A percentile compares a stretch with the other conserved stretches of the same genome.
phyloP scores from a whole-genome alignment of 306 rosid species.

The Cyamopsis tetragonoloba region DNA sequence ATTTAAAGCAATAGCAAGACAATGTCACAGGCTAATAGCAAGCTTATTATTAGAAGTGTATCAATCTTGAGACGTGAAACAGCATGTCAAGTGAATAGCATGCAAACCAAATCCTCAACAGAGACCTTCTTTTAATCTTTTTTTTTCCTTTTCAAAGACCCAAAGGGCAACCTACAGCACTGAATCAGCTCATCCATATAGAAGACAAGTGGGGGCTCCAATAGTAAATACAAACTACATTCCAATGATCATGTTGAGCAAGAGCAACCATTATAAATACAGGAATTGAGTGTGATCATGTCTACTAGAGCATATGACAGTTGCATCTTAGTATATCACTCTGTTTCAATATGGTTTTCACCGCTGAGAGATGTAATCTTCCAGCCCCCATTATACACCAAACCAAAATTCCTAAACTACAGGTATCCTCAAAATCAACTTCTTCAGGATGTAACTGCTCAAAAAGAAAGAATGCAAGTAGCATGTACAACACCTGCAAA shows the following conservation, averaged over 20 bases:
- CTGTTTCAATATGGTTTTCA: not conserved
- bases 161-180: not conserved
- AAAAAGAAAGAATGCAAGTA: not conserved
- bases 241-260: not conserved
- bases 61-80: conserved; percentile 8
- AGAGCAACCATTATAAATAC: not conserved
- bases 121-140: not conserved
- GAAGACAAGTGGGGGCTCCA: not conserved
- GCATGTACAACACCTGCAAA: not conserved
- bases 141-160: not conserved
- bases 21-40: not conserved
- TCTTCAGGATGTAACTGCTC: not conserved
- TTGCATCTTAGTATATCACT: not conserved
- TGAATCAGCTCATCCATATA: not conserved
- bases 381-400: not conserved
- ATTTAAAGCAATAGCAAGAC: conserved; percentile 2
- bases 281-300: not conserved
- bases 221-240: not conserved
- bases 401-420: not conserved
- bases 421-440: not conserved
- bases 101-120: not conserved
- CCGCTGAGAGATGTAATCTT: not conserved
- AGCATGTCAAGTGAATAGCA: not conserved
- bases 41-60: not conserved
- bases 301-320: not conserved